Evolutionary conservation across 1,139 yeast genomes (phyloP), one percentile per base, ranked within the genome.

Genomic region (Wickerhamomyces sp.): DNA sequence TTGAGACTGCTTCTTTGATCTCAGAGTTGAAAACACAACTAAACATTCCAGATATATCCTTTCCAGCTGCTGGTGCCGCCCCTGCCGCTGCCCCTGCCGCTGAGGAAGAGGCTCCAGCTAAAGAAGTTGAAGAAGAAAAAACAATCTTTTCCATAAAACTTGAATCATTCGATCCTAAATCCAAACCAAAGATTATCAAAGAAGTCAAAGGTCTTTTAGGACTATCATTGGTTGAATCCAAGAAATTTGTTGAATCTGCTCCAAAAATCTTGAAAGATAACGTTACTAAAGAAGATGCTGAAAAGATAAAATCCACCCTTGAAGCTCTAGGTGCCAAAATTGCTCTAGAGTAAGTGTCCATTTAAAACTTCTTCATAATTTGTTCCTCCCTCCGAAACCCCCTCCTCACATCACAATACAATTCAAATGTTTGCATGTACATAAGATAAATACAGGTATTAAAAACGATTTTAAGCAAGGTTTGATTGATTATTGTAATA

Each of bases 271-370:
- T 64, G 38, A 63, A 63, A 47, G 85, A 78, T 38, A 77, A 77
- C 47, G 79, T 77, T 36, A 75, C 81, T 44, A 77, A 77, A 62
- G 84, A 77, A 55, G 85, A 78, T 52, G 83, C 83, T 42, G 83
- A 76, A 45, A 75, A 75, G 75, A 85, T 91, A 61, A 91, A 91
- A 73, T 74, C 85, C 46, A 79, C 95, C 43, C 74, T 93, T 59
- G 98, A 91, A 69, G 94, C 80, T 40, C 76, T 88, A 55, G 98
- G 98, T 59, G 98, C 95, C 49, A 91, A 91, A 75, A 74, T 91
- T 55, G 54, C 76, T 41, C 71, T 91, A 62, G 98, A 91, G 70
- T 91, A 78, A 67, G 27, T 14, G 24, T 20, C 14, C 14, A 25
- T 12, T 10, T 13, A 27, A 13, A 16, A 15, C 10, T 14, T 14